Evolutionary conservation across 2,329 filamentous ascomycete species (phyloP).

Genomic region (Epichloe scottii): DNA sequence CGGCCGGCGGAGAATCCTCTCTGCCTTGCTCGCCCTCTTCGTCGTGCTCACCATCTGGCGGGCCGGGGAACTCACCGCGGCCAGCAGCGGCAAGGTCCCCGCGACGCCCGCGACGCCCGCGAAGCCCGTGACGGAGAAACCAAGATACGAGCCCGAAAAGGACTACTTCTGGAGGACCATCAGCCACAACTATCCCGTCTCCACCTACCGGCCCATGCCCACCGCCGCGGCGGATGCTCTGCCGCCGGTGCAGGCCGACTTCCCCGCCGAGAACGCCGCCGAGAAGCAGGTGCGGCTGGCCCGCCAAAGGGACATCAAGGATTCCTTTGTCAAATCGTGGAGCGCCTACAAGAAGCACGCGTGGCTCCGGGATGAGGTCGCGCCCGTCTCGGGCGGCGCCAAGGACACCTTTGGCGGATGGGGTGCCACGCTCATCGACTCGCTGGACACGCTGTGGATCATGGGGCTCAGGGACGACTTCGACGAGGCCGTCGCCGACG

Average conservation of each 20-base stretch:
- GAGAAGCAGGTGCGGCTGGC: conserved; percentile 19
- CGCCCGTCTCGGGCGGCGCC: conserved; percentile 32
- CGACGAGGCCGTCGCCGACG: conserved; percentile 35
- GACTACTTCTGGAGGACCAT: conserved; percentile 12
- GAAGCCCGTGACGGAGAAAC: conserved; percentile 1
- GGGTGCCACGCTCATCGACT: conserved; percentile 47
- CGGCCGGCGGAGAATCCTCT: conserved; percentile 6
- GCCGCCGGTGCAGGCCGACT: conserved; percentile 7
- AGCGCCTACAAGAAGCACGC: conserved; percentile 37
- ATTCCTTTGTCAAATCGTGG: conserved; percentile 33
- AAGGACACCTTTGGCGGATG: conserved; percentile 40
- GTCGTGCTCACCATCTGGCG: conserved; percentile 5
- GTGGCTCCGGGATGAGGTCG: conserved; percentile 40
- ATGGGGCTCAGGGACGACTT: conserved; percentile 48
- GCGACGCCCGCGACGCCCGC: not conserved
- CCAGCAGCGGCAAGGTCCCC: not conserved
- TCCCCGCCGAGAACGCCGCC: conserved; percentile 7
- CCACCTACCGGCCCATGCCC: conserved; percentile 7
- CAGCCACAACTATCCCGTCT: conserved; percentile 9
- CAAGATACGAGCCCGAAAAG: conserved; percentile 6
- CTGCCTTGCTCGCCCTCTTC: conserved; percentile 2
- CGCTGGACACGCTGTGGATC: conserved; percentile 49
- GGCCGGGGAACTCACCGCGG: conserved; percentile 3
- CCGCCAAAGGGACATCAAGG: conserved; percentile 27
- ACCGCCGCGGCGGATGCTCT: conserved; percentile 1